A percentile compares a stretch with the other conserved stretches of the same genome.
Conservation (phyloP, 2,329 filamentous ascomycete genomes). For the Colletotrichum lupini region DNA sequence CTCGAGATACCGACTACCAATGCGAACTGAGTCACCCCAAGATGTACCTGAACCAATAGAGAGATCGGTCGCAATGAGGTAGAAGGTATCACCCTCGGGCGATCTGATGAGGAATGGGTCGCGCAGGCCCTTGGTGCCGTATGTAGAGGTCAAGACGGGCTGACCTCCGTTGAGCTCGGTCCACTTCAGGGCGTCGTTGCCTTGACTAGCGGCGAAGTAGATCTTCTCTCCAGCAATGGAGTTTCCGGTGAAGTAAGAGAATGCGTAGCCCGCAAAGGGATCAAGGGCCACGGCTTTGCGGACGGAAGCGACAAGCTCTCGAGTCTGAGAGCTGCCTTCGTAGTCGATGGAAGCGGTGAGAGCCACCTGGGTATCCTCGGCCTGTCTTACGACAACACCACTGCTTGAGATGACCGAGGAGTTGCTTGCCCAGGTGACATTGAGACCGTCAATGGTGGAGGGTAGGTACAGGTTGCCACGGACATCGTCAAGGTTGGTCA, state of each 20-base stretch:
- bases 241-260: constrained; percentile 63
- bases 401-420: constrained; percentile 46
- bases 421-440: constrained; percentile 50
- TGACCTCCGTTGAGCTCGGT: constrained; percentile 59
- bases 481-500: constrained; percentile 50
- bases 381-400: constrained; percentile 49
- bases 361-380: constrained; percentile 41
- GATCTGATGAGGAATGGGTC: constrained; percentile 66
- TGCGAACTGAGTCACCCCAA: constrained; percentile 59
- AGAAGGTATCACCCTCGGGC: constrained; percentile 61
- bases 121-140: constrained; percentile 60
- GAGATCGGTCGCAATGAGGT: constrained; percentile 62
- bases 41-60: constrained; percentile 65
- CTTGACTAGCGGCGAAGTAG: constrained; percentile 61
- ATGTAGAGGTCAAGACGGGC: constrained; percentile 55
- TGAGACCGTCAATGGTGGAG: constrained; percentile 40
- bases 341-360: constrained; percentile 48
- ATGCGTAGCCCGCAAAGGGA: constrained; percentile 58
- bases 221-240: constrained; percentile 60
- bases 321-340: constrained; percentile 38
- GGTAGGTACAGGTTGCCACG: constrained; percentile 52
- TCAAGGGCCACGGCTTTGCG: constrained; percentile 45
- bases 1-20: constrained; percentile 61
- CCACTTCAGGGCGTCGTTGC: constrained; percentile 64
- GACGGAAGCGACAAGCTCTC: constrained; percentile 48